phyloP scores from a whole-genome alignment of 2,329 filamentous ascomycete species.

The Colletotrichum sp. region DNA sequence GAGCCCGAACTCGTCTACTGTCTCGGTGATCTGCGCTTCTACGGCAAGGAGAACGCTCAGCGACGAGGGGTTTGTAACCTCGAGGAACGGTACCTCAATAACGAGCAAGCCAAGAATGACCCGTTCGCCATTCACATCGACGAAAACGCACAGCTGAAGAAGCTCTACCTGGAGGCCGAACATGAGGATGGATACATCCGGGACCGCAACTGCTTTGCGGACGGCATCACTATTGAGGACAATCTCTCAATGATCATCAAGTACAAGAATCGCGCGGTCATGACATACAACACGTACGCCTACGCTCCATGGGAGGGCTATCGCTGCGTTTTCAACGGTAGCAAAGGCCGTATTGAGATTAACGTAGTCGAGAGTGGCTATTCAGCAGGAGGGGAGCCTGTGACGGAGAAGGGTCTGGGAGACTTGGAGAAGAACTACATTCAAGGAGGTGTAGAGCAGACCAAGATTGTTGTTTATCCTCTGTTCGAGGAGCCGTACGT shows the following conservation, averaged over 20 bases:
- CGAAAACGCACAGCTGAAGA: constrained; percentile 43
- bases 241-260: constrained; percentile 50
- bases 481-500: constrained; percentile 47
- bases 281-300: constrained; percentile 49
- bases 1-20: constrained; percentile 61
- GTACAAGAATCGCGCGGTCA: constrained; percentile 44
- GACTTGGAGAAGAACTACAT: constrained; percentile 27
- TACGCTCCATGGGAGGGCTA: constrained; percentile 53
- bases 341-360: constrained; percentile 48
- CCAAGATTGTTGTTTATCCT: constrained; percentile 42
- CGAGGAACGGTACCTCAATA: constrained; percentile 42
- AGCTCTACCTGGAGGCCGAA: constrained; percentile 51
- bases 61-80: constrained; percentile 46
- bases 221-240: constrained; percentile 55
- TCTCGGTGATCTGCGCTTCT: constrained; percentile 63
- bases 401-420: constrained; percentile 17
- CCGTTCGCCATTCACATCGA: constrained; percentile 51
- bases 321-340: constrained; percentile 46
- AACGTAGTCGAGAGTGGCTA: constrained; percentile 51
- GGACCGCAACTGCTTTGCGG: constrained; percentile 51
- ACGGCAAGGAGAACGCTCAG: constrained; percentile 67
- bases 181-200: constrained; percentile 53
- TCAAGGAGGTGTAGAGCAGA: constrained; percentile 41
- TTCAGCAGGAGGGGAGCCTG: constrained; percentile 48
- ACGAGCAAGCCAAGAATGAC: constrained; percentile 43